Conservation (phyloP, 805 yeast species). For the Saccharomycopsis oosterbeekiorum region DNA sequence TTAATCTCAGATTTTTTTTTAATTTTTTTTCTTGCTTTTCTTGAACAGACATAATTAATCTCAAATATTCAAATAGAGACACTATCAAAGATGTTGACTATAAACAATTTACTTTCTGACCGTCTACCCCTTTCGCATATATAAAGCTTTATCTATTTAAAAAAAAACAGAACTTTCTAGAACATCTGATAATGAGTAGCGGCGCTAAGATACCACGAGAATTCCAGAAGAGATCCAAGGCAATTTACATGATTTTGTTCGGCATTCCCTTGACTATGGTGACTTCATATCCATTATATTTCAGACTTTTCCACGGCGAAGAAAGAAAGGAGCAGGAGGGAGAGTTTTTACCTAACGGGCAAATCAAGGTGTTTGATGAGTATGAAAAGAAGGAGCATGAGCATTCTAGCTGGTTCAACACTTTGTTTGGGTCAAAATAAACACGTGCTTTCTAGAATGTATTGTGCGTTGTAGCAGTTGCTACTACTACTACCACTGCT, state of each 20-base stretch:
- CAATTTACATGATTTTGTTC: slow-evolving; percentile 20
- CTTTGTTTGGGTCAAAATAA: slow-evolving; percentile 1
- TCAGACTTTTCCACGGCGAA: slow-evolving; percentile 26
- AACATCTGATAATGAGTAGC: neutral
- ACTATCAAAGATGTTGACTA: too few relatives aligned
- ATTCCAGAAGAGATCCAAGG: slow-evolving; percentile 1
- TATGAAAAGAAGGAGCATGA: slow-evolving; percentile 33
- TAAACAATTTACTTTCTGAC: too few relatives aligned
- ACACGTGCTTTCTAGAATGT: neutral
- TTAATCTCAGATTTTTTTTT: neutral
- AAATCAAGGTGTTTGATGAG: slow-evolving; percentile 33
- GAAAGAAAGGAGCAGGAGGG: slow-evolving; percentile 38
- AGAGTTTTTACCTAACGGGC: slow-evolving; percentile 35
- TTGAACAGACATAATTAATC: neutral
- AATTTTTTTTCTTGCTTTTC: neutral
- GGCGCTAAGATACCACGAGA: slow-evolving; percentile 14
- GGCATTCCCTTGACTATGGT: slow-evolving; percentile 7
- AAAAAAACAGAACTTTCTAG: too few relatives aligned
- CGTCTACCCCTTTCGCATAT: too few relatives aligned
- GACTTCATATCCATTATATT: slow-evolving; percentile 11
- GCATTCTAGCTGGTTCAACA: neutral
- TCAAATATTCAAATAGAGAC: too few relatives aligned
- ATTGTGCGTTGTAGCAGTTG: too few relatives aligned
- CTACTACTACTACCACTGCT: too few relatives aligned
- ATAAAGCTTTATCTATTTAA: too few relatives aligned